phyloP scores from a whole-genome alignment of 2,329 filamentous ascomycete genomes.

The Trichocomaceae sp. region DNA sequence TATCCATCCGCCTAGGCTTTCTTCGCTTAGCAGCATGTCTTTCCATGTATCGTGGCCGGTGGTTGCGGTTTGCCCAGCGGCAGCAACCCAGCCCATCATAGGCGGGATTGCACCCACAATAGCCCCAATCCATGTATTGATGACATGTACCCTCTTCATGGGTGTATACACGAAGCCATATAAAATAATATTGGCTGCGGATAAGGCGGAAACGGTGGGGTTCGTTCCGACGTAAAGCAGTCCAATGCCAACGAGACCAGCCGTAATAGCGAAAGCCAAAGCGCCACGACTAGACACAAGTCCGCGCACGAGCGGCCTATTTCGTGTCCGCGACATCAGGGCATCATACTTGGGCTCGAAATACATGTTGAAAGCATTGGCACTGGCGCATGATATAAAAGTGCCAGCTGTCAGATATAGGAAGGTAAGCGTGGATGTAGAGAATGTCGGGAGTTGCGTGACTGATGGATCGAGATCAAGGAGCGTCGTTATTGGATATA shows the following conservation, averaged over 20 bases:
- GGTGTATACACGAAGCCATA: conserved; percentile 93
- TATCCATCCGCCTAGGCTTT: conserved; percentile 76
- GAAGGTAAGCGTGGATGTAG: conserved; percentile 73
- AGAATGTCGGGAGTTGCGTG: conserved; percentile 53
- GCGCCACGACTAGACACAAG: conserved; percentile 68
- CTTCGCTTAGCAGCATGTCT: conserved; percentile 66
- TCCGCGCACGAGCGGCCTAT: conserved; percentile 76
- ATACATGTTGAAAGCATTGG: conserved; percentile 95
- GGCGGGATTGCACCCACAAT: conserved; percentile 90
- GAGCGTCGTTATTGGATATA: conserved; percentile 87
- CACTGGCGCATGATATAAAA: conserved; percentile 78
- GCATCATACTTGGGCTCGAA: conserved; percentile 88
- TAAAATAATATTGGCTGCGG: conserved; percentile 74
- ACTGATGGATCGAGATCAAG: conserved; percentile 73
- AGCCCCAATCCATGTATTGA: conserved; percentile 94
- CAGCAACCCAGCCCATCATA: conserved; percentile 96
- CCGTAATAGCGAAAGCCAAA: conserved; percentile 68
- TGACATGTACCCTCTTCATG: conserved; percentile 73
- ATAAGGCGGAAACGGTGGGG: conserved; percentile 81
- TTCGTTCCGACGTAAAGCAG: conserved; percentile 87
- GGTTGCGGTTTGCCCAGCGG: conserved; percentile 78
- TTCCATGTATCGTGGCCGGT: conserved; percentile 64
- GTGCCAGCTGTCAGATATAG: conserved; percentile 88
- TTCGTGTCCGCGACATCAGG: conserved; percentile 87
- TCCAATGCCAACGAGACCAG: conserved; percentile 61